Conservation (phyloP, 371 early-diverging fungal genomes). For the Chytridiales sp. region DNA sequence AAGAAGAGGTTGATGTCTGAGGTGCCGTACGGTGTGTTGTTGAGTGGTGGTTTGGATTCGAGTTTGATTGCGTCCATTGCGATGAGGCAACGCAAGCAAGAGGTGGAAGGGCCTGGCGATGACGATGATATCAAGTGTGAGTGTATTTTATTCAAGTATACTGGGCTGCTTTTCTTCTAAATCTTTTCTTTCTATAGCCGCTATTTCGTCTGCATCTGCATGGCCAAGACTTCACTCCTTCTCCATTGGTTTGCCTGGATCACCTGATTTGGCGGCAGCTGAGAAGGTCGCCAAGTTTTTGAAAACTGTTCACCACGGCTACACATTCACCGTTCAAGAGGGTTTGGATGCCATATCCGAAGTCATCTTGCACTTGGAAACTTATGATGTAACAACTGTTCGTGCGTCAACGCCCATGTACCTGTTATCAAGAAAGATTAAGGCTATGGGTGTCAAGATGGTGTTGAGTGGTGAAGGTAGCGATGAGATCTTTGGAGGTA, state of each 20-base stretch:
- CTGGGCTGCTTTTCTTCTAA: neutral
- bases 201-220: conserved; percentile 43
- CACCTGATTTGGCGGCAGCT: conserved; percentile 92
- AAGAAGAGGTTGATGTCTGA: conserved; percentile 95
- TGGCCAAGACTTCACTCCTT: conserved; percentile 94
- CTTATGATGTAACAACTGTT: conserved; percentile 98
- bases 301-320: conserved; percentile 89
- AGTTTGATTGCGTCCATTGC: conserved; percentile 92
- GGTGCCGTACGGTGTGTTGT: conserved; percentile 94
- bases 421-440: conserved; percentile 91
- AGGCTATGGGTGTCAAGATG: conserved; percentile 98
- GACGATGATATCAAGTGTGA: conserved; percentile 73
- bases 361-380: conserved; percentile 94
- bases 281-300: conserved; percentile 85
- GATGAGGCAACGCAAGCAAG: conserved; percentile 59
- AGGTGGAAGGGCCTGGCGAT: conserved; percentile 33
- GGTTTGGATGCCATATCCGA: conserved; percentile 93
- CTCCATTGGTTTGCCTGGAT: conserved; percentile 90
- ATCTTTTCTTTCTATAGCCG: conserved; percentile 24
- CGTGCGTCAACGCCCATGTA: conserved; percentile 98
- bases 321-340: conserved; percentile 92
- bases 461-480: conserved; percentile 94
- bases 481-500: conserved; percentile 94
- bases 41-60: conserved; percentile 93
- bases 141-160: conserved; percentile 19